These are phyloP conservation scores for Oryza coarctata DNA, from an alignment of 176 grass and related monocot species.

Conservation along the genomic window DNA sequence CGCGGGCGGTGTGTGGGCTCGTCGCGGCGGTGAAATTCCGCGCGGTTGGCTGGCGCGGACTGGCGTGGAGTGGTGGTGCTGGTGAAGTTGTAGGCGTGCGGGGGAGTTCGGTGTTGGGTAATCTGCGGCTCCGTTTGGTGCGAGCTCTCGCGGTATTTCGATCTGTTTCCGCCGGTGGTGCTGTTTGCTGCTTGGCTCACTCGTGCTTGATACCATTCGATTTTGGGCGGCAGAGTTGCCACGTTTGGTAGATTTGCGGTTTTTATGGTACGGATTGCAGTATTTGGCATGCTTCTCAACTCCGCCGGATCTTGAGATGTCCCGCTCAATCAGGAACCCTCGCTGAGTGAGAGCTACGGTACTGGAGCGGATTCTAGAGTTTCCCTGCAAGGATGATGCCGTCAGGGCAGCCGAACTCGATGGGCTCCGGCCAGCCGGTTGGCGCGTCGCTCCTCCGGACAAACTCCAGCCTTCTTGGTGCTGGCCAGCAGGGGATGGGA, in stretches of 20 bases:
- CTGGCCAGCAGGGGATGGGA: slow-evolving; percentile 35
- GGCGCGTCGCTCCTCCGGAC: slow-evolving; percentile 63
- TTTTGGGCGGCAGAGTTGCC: not conserved
- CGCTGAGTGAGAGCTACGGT: slow-evolving; percentile 6
- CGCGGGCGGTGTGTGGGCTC: not conserved
- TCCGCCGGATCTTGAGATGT: slow-evolving; percentile 14
- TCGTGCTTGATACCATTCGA: not conserved
- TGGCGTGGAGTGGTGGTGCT: not conserved
- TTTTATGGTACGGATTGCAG: not conserved
- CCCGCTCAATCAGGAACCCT: not conserved
- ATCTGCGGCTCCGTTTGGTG: not conserved
- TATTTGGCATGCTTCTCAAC: not conserved
- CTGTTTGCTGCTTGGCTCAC: not conserved
- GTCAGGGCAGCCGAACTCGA: slow-evolving; percentile 64
- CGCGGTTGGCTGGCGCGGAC: not conserved
- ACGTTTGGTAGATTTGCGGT: not conserved
- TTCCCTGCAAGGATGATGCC: slow-evolving; percentile 55
- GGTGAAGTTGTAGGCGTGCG: not conserved
- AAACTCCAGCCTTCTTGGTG: slow-evolving; percentile 59
- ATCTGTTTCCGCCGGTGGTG: not conserved
- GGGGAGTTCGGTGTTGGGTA: not conserved
- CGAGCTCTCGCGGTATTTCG: not conserved
- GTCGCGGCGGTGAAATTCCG: not conserved
- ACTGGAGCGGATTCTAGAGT: not conserved
- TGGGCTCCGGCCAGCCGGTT: slow-evolving; percentile 49